Evolutionary conservation across 1,284 basidiomycete species (phyloP).

Genomic region (Trichosporon ovoides): DNA sequence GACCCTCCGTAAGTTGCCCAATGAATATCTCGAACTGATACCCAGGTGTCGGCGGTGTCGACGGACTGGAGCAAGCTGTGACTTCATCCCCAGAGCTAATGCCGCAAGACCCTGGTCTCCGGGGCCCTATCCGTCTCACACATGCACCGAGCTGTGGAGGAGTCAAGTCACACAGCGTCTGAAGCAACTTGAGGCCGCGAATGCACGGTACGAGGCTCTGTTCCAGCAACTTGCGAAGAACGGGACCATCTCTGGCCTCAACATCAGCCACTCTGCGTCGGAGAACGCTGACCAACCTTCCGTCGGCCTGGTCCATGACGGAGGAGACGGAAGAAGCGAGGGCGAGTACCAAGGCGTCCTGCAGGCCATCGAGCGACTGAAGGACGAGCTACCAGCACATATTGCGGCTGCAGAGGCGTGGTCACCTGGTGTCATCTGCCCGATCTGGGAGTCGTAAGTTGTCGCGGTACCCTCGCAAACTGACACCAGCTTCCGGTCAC

Average conservation of each 20-base stretch:
- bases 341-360: slow-evolving; percentile 14
- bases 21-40: neutral
- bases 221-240: slow-evolving; percentile 7
- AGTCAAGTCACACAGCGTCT: slow-evolving; percentile 18
- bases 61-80: slow-evolving; percentile 18
- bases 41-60: slow-evolving; percentile 20
- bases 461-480: neutral
- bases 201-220: slow-evolving; percentile 13
- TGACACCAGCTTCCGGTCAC: slow-evolving; percentile 20
- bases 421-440: slow-evolving; percentile 5
- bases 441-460: slow-evolving; percentile 22
- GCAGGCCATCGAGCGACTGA: slow-evolving; percentile 14
- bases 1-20: slow-evolving; percentile 19
- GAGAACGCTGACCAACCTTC: neutral
- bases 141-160: slow-evolving; percentile 25
- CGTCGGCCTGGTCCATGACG: slow-evolving; percentile 2
- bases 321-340: neutral
- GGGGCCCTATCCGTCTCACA: slow-evolving; percentile 19
- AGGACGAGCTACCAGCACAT: slow-evolving; percentile 15
- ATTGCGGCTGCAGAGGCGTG: slow-evolving; percentile 15
- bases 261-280: neutral
- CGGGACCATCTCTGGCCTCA: neutral
- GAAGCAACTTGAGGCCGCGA: slow-evolving; percentile 18
- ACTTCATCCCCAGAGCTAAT: slow-evolving; percentile 24
- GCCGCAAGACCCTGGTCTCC: slow-evolving; percentile 19